A percentile compares a stretch with the other conserved stretches of the same genome.
These are phyloP conservation scores for Boletus vinaceobasis DNA, from an alignment of 768 basidiomycete species.

Conservation along the genomic window DNA sequence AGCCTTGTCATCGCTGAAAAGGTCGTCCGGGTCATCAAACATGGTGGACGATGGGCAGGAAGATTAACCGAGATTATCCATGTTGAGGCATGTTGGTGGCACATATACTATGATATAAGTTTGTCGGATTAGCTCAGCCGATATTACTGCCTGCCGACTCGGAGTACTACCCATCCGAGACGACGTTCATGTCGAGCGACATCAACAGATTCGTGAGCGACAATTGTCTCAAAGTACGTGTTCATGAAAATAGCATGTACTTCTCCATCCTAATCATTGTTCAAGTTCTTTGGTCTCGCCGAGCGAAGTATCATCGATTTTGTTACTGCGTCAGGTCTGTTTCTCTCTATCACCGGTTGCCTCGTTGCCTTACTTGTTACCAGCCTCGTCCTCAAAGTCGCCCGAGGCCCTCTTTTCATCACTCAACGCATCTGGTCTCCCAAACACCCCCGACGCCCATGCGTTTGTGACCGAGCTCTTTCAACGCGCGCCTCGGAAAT, in stretches of 20 bases:
- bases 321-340: slow-evolving; percentile 78
- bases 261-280: background rate
- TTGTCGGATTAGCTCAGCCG: background rate
- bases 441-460: slow-evolving; percentile 76
- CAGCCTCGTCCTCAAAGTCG: slow-evolving; percentile 78
- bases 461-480: slow-evolving; percentile 77
- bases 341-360: background rate
- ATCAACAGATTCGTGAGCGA: slow-evolving; percentile 75
- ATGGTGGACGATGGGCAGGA: background rate
- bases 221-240: slow-evolving; percentile 63
- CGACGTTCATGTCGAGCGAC: slow-evolving; percentile 53
- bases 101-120: too few species aligned
- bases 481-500: slow-evolving; percentile 71
- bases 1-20: background rate
- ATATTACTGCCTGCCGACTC: background rate
- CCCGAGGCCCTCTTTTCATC: slow-evolving; percentile 74
- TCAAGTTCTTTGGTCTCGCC: slow-evolving; percentile 77
- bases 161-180: background rate
- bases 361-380: background rate
- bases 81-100: background rate
- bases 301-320: slow-evolving; percentile 84
- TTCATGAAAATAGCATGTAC: background rate
- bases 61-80: background rate
- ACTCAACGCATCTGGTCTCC: slow-evolving; percentile 74
- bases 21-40: slow-evolving; percentile 3